A percentile compares a stretch with the other conserved stretches of the same genome.
phyloP scores from a whole-genome alignment of 2,329 filamentous ascomycete genomes.

The Monosporascus sp. region DNA sequence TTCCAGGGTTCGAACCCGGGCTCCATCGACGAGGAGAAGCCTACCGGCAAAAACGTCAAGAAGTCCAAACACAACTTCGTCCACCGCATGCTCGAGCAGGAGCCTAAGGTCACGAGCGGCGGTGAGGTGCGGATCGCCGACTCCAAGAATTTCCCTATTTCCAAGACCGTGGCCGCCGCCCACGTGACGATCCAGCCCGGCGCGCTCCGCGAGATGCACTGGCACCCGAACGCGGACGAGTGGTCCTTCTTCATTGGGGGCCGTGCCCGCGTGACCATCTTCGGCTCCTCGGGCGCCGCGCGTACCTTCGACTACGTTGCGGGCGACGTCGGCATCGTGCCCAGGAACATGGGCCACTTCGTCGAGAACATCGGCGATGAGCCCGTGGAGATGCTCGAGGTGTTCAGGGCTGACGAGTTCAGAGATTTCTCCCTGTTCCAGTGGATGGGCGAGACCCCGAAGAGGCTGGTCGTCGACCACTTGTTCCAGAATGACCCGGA shows the following conservation, averaged over 20 bases:
- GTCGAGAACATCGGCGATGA: conserved; percentile 78
- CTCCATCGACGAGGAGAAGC: conserved; percentile 60
- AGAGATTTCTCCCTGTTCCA: conserved; percentile 69
- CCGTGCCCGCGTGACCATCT: conserved; percentile 67
- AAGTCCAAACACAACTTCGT: conserved; percentile 64
- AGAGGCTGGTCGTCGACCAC: conserved; percentile 60
- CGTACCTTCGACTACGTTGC: conserved; percentile 71
- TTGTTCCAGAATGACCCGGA: conserved; percentile 58
- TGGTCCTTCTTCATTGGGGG: conserved; percentile 76
- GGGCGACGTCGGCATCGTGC: conserved; percentile 73
- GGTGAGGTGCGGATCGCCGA: conserved; percentile 71
- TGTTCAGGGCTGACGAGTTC: conserved; percentile 67
- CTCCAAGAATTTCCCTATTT: conserved; percentile 69
- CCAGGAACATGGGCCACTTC: conserved; percentile 72
- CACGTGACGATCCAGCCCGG: conserved; percentile 67
- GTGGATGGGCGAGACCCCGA: conserved; percentile 69
- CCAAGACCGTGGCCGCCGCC: conserved; percentile 66
- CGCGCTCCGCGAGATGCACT: conserved; percentile 74
- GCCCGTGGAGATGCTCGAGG: conserved; percentile 68
- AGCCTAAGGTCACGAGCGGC: conserved; percentile 59
- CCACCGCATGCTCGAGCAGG: conserved; percentile 65
- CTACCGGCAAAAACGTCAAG: conserved; percentile 55
- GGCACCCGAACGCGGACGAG: conserved; percentile 74
- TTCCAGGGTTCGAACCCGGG: conserved; percentile 64
- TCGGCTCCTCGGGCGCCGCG: conserved; percentile 61